These are phyloP conservation scores for Talaromyces sp. DNA, from an alignment of 2,329 filamentous ascomycete species.

Conservation along the genomic window DNA sequence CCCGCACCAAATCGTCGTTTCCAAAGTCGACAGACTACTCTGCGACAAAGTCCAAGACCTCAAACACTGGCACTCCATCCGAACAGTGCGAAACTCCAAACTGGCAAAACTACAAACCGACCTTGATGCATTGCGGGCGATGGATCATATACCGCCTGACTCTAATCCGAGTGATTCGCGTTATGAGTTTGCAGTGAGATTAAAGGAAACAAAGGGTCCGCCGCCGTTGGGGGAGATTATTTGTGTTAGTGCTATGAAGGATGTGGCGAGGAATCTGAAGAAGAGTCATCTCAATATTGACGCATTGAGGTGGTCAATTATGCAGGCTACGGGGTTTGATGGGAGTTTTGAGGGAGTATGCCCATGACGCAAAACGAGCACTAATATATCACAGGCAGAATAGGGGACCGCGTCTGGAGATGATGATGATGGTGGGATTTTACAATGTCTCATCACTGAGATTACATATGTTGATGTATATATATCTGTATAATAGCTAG, in stretches of 20 bases:
- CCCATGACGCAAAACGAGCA: background rate
- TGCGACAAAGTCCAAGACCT: constrained; percentile 31
- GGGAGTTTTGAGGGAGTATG: constrained; percentile 17
- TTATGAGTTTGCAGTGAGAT: background rate
- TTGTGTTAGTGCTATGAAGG: constrained; percentile 54
- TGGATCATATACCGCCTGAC: background rate
- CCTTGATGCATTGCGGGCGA: background rate
- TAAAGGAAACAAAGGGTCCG: constrained; percentile 26
- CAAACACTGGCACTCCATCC: constrained; percentile 22
- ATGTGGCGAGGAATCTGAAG: constrained; percentile 45
- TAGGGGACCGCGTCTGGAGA: no score
- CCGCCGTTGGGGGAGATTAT: constrained; percentile 58
- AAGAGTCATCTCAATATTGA: constrained; percentile 52
- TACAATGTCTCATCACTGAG: no score
- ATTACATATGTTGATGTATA: background rate
- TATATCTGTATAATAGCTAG: background rate
- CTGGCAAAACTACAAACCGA: background rate
- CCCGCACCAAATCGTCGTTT: constrained; percentile 63
- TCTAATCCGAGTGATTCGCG: background rate
- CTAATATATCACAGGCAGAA: background rate
- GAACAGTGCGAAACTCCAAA: constrained; percentile 20
- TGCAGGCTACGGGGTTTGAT: constrained; percentile 60
- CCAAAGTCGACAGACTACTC: constrained; percentile 61
- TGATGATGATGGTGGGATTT: no score
- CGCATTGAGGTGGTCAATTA: constrained; percentile 61